A percentile compares a stretch with the other conserved stretches of the same genome.
phyloP scores from a whole-genome alignment of 2,329 filamentous ascomycete genomes.

The Parastagonospora nodorum region DNA sequence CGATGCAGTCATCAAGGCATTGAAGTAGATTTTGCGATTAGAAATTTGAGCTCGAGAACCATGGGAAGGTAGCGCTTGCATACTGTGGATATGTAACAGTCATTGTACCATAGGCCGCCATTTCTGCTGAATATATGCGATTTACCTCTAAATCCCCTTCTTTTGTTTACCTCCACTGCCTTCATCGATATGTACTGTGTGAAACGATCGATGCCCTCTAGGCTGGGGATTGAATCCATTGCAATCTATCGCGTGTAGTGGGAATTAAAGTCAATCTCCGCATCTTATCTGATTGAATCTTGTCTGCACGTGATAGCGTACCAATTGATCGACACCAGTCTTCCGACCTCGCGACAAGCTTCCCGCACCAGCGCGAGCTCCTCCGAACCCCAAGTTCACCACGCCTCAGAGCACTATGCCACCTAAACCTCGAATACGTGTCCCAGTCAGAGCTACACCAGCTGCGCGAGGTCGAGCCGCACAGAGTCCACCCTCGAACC shows the following conservation, averaged over 20 bases:
- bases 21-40: slow-evolving; percentile 47
- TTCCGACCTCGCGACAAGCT: slow-evolving; percentile 10
- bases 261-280: slow-evolving; percentile 2
- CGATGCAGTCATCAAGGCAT: slow-evolving; percentile 78
- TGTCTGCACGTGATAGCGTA: slow-evolving; percentile 15
- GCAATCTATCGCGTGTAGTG: too few species aligned
- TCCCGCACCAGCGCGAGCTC: background rate
- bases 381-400: background rate
- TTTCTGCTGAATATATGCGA: slow-evolving; percentile 25
- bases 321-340: background rate
- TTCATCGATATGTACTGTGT: background rate
- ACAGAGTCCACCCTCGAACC: slow-evolving; percentile 4
- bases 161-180: slow-evolving; percentile 1
- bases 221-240: too few species aligned
- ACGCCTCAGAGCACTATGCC: slow-evolving; percentile 18
- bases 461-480: slow-evolving; percentile 4
- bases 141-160: slow-evolving; percentile 14
- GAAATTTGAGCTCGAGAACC: slow-evolving; percentile 33
- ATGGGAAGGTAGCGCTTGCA: slow-evolving; percentile 38
- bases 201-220: background rate
- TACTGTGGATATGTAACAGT: slow-evolving; percentile 47
- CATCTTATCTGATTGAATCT: slow-evolving; percentile 21
- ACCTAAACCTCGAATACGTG: slow-evolving; percentile 28
- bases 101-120: slow-evolving; percentile 44
- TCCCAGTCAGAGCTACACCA: slow-evolving; percentile 10